These are phyloP conservation scores for Trametes versicolor DNA, from an alignment of 1,284 basidiomycete genomes.

Conservation along the genomic window DNA sequence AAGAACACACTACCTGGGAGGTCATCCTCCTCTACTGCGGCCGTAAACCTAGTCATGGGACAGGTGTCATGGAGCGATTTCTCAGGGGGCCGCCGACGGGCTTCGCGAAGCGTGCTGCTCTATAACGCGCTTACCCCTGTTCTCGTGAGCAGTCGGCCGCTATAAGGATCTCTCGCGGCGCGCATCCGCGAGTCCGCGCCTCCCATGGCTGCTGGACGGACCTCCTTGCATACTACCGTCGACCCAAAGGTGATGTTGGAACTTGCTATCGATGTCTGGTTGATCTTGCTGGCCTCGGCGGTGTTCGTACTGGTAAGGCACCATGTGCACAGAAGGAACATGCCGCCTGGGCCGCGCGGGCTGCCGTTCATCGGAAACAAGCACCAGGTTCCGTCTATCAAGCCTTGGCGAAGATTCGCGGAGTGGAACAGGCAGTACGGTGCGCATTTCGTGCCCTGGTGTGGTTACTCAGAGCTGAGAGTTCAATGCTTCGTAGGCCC, in stretches of 20 bases:
- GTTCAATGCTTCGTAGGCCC: constrained; percentile 50
- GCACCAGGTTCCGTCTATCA: constrained; percentile 55
- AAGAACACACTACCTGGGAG: not conserved
- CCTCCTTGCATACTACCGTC: not conserved
- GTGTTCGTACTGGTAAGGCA: constrained; percentile 19
- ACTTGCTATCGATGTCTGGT: constrained; percentile 3
- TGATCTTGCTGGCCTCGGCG: constrained; percentile 10
- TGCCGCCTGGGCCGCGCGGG: constrained; percentile 57
- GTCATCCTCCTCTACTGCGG: not conserved
- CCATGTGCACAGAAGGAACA: constrained; percentile 36
- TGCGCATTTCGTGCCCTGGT: constrained; percentile 31
- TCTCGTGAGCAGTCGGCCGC: constrained; percentile 19
- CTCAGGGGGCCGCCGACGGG: constrained; percentile 3
- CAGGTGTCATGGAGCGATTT: not conserved
- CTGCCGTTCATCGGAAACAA: constrained; percentile 58
- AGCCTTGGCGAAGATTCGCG: constrained; percentile 61
- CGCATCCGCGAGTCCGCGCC: not conserved
- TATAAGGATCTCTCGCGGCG: constrained; percentile 13
- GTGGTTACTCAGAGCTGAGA: not conserved
- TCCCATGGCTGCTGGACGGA: not conserved
- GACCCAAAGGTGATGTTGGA: not conserved
- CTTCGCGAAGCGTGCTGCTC: constrained; percentile 9
- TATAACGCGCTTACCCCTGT: constrained; percentile 11
- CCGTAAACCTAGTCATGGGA: constrained; percentile 6
- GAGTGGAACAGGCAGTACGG: constrained; percentile 60